These are phyloP conservation scores for Dactylorhiza incarnata DNA, from an alignment of 106 monocot genomes.

Conservation along the genomic window DNA sequence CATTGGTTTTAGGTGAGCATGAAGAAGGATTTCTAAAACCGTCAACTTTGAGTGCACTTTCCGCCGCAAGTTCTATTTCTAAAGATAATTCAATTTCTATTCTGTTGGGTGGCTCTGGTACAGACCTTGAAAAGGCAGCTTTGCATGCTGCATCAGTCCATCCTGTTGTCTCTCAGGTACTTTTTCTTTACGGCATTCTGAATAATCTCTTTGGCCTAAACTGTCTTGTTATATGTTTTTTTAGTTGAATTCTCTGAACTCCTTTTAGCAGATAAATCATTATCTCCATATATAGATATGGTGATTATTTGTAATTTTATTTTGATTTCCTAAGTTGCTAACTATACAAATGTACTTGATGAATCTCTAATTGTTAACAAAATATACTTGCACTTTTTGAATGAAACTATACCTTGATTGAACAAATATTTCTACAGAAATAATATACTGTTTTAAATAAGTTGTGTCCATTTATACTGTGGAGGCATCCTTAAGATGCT, in stretches of 20 bases:
- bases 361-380: background rate
- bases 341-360: background rate
- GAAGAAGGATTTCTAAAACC: slow-evolving; percentile 77
- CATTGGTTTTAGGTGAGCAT: slow-evolving; percentile 83
- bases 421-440: background rate
- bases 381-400: background rate
- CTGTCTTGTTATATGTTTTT: background rate
- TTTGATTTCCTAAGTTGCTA: background rate
- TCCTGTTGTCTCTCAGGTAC: slow-evolving; percentile 74
- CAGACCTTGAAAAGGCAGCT: slow-evolving; percentile 68
- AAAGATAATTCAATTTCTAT: slow-evolving; percentile 71
- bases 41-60: slow-evolving; percentile 79
- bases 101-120: slow-evolving; percentile 82
- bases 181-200: background rate
- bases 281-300: background rate
- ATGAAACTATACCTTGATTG: background rate
- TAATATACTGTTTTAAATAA: background rate
- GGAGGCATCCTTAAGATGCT: no score
- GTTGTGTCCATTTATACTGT: background rate
- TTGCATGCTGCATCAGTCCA: slow-evolving; percentile 77
- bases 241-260: background rate
- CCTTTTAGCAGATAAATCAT: background rate
- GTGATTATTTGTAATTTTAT: background rate
- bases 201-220: background rate
- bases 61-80: slow-evolving; percentile 55